These are phyloP conservation scores for Nothophoma quercina DNA, from an alignment of 2,329 filamentous ascomycete genomes.

Conservation along the genomic window DNA sequence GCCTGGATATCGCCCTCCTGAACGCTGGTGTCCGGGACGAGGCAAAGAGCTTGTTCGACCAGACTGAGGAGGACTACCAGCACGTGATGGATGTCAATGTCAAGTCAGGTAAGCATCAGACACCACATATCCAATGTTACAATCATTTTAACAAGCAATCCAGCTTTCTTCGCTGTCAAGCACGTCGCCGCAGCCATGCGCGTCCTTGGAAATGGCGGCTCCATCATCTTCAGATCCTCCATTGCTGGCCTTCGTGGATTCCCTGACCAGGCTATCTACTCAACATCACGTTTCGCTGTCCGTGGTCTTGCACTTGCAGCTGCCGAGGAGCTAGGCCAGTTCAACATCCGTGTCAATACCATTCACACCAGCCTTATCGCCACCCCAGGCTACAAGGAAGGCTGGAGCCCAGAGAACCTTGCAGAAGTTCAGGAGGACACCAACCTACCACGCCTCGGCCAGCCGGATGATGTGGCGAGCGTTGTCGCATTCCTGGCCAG, in stretches of 20 bases:
- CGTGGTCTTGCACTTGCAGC: slow-evolving; percentile 51
- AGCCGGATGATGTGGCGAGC: slow-evolving; percentile 49
- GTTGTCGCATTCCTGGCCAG: slow-evolving; percentile 51
- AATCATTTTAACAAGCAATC: slow-evolving; percentile 3
- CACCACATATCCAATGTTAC: background rate
- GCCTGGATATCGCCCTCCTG: slow-evolving; percentile 38
- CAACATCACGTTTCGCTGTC: slow-evolving; percentile 49
- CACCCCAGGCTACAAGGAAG: slow-evolving; percentile 45
- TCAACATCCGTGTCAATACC: slow-evolving; percentile 52
- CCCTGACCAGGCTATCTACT: slow-evolving; percentile 48
- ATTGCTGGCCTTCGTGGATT: slow-evolving; percentile 50
- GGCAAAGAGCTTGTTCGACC: slow-evolving; percentile 47
- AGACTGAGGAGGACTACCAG: slow-evolving; percentile 46
- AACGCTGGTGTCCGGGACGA: slow-evolving; percentile 38
- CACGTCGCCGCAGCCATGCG: slow-evolving; percentile 47
- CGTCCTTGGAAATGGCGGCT: slow-evolving; percentile 42
- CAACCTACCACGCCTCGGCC: slow-evolving; percentile 48
- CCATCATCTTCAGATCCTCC: slow-evolving; percentile 51
- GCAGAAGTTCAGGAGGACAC: slow-evolving; percentile 43
- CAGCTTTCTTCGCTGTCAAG: slow-evolving; percentile 50
- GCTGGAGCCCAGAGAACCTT: slow-evolving; percentile 47
- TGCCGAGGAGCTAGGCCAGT: slow-evolving; percentile 48
- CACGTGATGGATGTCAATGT: slow-evolving; percentile 49
- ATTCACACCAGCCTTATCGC: slow-evolving; percentile 52
- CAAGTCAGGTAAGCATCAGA: slow-evolving; percentile 43